phyloP scores from a whole-genome alignment of 495 filamentous ascomycete species.

The Penicillium psychrofluorescens region DNA sequence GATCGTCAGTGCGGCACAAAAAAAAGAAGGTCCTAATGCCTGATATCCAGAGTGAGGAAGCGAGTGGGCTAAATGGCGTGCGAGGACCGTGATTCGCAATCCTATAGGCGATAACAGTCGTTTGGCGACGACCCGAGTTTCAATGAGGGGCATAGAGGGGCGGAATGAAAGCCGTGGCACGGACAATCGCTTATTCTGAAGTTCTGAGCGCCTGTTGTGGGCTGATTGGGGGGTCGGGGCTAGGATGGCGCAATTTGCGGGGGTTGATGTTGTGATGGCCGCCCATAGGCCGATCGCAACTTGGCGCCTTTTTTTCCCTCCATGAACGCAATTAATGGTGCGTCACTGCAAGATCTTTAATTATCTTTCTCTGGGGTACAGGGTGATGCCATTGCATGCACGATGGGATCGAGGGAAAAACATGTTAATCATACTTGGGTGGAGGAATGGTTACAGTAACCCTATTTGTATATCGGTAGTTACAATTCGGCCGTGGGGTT shows the following conservation, averaged over 20 bases:
- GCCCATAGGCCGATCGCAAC: not conserved
- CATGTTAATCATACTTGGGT: too few relatives aligned
- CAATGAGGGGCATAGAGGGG: too few relatives aligned
- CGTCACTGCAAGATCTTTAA: not conserved
- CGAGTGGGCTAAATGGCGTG: conserved; percentile 17
- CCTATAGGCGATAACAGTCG: conserved; percentile 1
- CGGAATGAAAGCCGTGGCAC: too few relatives aligned
- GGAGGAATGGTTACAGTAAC: too few relatives aligned
- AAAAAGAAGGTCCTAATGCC: not conserved
- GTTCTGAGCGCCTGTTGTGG: not conserved
- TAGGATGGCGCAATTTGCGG: conserved; percentile 26
- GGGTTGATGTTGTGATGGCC: conserved; percentile 25
- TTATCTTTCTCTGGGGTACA: too few relatives aligned
- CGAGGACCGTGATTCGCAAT: conserved; percentile 2
- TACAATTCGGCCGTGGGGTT: too few relatives aligned
- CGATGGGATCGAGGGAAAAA: too few relatives aligned
- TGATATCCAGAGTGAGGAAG: conserved; percentile 12
- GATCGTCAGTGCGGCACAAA: too few relatives aligned
- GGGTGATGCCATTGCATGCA: too few relatives aligned
- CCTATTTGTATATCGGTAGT: too few relatives aligned
- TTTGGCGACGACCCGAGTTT: too few relatives aligned
- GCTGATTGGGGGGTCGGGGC: conserved; percentile 10
- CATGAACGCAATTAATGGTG: not conserved
- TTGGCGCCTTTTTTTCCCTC: not conserved
- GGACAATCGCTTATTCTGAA: too few relatives aligned